Evolutionary conservation across 2,329 filamentous ascomycete genomes (phyloP).

Genomic region (Penicillium corylophilum): DNA sequence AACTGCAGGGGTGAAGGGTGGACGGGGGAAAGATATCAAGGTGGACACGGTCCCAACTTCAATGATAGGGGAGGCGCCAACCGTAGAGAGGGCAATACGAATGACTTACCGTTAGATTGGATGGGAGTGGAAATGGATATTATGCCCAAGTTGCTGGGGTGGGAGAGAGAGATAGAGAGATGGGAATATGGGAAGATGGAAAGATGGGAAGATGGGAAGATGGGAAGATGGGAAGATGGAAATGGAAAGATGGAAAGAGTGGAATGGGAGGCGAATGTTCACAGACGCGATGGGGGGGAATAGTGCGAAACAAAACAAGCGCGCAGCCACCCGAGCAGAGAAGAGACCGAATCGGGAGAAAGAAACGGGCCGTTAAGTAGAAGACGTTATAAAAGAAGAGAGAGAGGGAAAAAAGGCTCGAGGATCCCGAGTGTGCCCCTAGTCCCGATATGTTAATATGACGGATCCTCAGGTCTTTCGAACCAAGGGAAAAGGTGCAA

Average conservation of each 20-base stretch:
- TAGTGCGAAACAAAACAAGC: conserved; percentile 28
- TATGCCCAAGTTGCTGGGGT: neutral
- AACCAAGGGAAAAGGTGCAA: conserved; percentile 27
- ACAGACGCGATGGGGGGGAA: conserved; percentile 15
- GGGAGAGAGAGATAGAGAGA: conserved; percentile 7
- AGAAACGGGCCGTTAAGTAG: neutral
- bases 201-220: conserved; percentile 1
- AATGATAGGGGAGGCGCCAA: conserved; percentile 4
- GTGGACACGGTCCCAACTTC: conserved; percentile 8
- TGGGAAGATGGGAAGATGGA: neutral
- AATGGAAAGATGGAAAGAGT: neutral
- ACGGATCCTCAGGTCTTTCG: conserved; percentile 36
- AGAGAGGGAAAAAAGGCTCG: conserved; percentile 28
- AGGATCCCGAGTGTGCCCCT: conserved; percentile 39
- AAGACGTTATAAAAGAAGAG: conserved; percentile 15
- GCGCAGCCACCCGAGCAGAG: conserved; percentile 30
- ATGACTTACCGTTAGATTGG: neutral
- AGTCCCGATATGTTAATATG: conserved; percentile 44
- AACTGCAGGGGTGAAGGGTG: conserved; percentile 6
- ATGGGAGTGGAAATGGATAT: conserved; percentile 5
- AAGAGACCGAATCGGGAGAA: conserved; percentile 1
- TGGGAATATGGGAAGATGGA: neutral
- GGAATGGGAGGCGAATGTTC: conserved; percentile 11
- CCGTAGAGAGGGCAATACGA: neutral
- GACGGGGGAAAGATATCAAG: conserved; percentile 20